phyloP scores from a whole-genome alignment of 352 stramenopile species.

The Poterioochromonas sp. region DNA sequence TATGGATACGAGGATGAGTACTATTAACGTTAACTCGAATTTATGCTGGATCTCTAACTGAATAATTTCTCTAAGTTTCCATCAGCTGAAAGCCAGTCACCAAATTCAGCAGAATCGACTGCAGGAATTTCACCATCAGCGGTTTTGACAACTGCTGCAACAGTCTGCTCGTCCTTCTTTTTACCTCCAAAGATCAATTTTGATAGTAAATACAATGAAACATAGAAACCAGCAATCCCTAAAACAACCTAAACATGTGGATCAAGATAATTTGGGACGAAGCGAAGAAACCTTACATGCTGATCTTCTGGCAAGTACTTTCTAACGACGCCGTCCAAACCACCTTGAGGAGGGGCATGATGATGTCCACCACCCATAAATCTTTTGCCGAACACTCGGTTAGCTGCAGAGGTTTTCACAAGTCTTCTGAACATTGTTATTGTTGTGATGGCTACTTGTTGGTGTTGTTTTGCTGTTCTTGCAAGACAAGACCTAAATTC shows the following conservation, averaged over 20 bases:
- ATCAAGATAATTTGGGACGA: neutral
- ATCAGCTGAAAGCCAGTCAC: neutral
- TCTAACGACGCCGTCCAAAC: neutral
- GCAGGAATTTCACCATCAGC: conserved; percentile 20
- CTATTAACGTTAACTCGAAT: neutral
- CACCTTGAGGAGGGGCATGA: neutral
- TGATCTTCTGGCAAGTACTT: conserved; percentile 14
- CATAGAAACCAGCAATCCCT: conserved; percentile 9
- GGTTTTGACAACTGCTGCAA: neutral
- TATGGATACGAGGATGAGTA: conserved; percentile 15
- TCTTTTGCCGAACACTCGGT: neutral
- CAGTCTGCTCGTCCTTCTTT: neutral
- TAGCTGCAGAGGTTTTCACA: neutral
- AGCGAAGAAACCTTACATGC: conserved; percentile 12
- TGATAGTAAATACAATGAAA: conserved; percentile 5
- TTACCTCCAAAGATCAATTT: neutral
- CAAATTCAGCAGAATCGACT: conserved; percentile 29
- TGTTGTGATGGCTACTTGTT: neutral
- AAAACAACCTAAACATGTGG: neutral
- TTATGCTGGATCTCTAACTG: neutral
- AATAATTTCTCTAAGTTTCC: conserved; percentile 31
- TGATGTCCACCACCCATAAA: neutral
- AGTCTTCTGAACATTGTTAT: neutral
- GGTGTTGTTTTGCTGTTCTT: neutral
- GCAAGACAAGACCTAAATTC: neutral